Conservation (phyloP, 1,284 basidiomycete species). For the Chalciporus piperatoides region DNA sequence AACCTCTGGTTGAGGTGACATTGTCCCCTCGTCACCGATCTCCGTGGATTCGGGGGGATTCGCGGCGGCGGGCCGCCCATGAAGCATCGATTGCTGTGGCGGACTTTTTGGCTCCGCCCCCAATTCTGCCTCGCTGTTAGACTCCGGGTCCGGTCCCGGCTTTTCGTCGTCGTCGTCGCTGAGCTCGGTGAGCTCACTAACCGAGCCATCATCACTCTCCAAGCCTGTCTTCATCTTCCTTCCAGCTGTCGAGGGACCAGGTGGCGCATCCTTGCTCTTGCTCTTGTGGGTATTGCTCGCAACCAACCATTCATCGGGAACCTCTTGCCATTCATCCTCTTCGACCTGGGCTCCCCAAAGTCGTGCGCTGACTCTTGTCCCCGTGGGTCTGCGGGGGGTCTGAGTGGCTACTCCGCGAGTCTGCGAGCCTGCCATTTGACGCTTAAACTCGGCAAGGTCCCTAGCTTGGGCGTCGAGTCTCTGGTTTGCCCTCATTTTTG, state of each 20-base stretch:
- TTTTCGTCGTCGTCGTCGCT: constrained; percentile 41
- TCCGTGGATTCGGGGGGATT: background rate
- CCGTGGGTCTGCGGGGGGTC: constrained; percentile 38
- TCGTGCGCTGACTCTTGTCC: constrained; percentile 65
- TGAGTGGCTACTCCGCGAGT: constrained; percentile 11
- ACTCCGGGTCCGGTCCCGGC: constrained; percentile 15
- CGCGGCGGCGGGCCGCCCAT: background rate
- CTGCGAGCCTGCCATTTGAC: constrained; percentile 38
- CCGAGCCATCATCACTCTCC: constrained; percentile 51
- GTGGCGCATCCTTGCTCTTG: constrained; percentile 13
- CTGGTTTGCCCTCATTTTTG: constrained; percentile 67
- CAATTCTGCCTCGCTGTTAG: background rate
- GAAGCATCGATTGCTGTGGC: background rate
- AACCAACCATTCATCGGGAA: constrained; percentile 72
- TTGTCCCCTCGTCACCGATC: constrained; percentile 1
- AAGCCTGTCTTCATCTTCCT: constrained; percentile 45
- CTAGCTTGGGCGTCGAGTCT: constrained; percentile 66
- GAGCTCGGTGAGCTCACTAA: constrained; percentile 71
- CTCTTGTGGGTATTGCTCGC: constrained; percentile 23
- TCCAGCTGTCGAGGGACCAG: constrained; percentile 6
- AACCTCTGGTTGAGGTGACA: background rate
- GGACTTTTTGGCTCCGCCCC: constrained; percentile 5
- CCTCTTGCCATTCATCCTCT: constrained; percentile 72
- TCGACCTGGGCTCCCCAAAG: constrained; percentile 47
- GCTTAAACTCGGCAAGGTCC: constrained; percentile 59